These are phyloP conservation scores for Vaccinium darrowii DNA, from an alignment of 148 eudicot genomes.

Conservation along the genomic window DNA sequence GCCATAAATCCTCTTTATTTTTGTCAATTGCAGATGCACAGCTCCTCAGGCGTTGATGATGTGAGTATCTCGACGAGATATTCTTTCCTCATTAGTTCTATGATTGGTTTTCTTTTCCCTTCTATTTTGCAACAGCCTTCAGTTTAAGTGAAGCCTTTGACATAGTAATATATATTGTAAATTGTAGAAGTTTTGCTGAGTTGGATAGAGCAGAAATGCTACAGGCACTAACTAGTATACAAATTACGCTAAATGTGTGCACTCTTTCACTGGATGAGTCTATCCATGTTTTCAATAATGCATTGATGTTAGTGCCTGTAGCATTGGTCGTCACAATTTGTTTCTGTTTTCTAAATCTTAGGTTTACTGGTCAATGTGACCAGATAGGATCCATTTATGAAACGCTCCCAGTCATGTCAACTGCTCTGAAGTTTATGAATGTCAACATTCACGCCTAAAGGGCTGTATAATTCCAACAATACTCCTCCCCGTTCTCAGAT, in stretches of 20 bases:
- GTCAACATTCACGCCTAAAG: neutral
- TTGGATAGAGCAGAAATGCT: neutral
- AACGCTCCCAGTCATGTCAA: neutral
- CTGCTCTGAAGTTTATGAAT: neutral
- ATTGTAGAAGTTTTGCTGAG: neutral
- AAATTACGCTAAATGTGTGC: no score
- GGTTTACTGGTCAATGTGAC: neutral
- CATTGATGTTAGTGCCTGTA: no score
- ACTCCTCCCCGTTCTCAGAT: neutral
- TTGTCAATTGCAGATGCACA: conserved; percentile 13
- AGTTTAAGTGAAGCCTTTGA: neutral
- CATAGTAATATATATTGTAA: neutral
- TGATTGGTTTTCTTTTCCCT: neutral
- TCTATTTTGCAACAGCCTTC: neutral
- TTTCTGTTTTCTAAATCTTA: neutral
- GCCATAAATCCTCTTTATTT: neutral
- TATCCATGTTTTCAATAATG: no score
- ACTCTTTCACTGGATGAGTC: no score
- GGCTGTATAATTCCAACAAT: neutral
- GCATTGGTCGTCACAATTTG: neutral
- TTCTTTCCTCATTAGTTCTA: neutral
- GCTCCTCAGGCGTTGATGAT: conserved; percentile 18
- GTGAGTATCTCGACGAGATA: conserved; percentile 7
- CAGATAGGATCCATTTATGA: neutral
- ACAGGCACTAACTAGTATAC: no score